Percentiles rank a stretch among this genome's conserved stretches.
Conservation (phyloP, 495 filamentous ascomycete genomes). For the Penicillium chermesinum region DNA sequence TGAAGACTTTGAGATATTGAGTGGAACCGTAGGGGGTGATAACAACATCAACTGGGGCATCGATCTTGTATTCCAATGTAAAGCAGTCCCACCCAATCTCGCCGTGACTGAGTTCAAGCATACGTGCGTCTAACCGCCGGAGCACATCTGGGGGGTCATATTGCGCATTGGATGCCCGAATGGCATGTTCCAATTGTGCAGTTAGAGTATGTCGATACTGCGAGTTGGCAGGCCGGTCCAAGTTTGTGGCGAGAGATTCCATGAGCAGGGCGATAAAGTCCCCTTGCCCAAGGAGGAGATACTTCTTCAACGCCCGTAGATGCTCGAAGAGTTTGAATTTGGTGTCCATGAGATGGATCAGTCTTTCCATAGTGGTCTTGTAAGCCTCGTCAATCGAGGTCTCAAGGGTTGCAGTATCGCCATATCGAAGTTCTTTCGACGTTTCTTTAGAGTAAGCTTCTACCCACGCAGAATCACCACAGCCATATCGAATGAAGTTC, state of each 20-base stretch:
- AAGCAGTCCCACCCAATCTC: slow-evolving; percentile 99
- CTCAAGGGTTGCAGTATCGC: slow-evolving; percentile 87
- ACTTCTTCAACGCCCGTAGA: slow-evolving; percentile 86
- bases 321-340: slow-evolving; percentile 95
- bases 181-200: slow-evolving; percentile 94
- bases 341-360: slow-evolving; percentile 89
- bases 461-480: slow-evolving; percentile 91
- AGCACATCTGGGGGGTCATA: slow-evolving; percentile 92
- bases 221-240: slow-evolving; percentile 91
- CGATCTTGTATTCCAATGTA: slow-evolving; percentile 97
- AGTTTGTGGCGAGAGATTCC: slow-evolving; percentile 87
- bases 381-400: slow-evolving; percentile 95
- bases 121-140: slow-evolving; percentile 86
- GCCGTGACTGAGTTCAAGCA: slow-evolving; percentile 91
- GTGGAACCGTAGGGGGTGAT: slow-evolving; percentile 91
- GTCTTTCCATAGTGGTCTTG: slow-evolving; percentile 90
- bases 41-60: slow-evolving; percentile 94
- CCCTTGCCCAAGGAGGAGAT: slow-evolving; percentile 88
- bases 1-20: slow-evolving; percentile 98
- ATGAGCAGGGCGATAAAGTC: slow-evolving; percentile 97
- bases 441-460: slow-evolving; percentile 91
- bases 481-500: slow-evolving; percentile 96
- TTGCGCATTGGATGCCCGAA: slow-evolving; percentile 94
- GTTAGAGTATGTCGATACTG: slow-evolving; percentile 95
- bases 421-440: slow-evolving; percentile 88